phyloP scores from a whole-genome alignment of 2,329 filamentous ascomycete genomes.

The Sporothrix protearum region DNA sequence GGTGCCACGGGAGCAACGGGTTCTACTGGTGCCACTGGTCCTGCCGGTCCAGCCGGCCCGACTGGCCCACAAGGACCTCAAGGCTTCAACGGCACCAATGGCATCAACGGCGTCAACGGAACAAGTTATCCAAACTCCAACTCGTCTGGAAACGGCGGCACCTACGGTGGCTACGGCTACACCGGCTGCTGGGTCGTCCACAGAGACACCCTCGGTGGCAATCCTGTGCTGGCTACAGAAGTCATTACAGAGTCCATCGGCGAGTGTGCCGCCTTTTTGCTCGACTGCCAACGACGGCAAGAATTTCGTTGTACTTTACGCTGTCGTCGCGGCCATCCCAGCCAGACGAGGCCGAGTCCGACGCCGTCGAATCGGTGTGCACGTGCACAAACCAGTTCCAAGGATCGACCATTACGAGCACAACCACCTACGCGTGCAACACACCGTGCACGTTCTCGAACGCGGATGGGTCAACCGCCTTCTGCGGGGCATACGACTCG shows the following conservation, averaged over 20 bases:
- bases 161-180: slow-evolving; percentile 10
- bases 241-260: slow-evolving; percentile 24
- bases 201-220: slow-evolving; percentile 8
- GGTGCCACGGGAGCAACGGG: no score
- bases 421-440: slow-evolving; percentile 18
- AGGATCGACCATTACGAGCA: slow-evolving; percentile 19
- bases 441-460: slow-evolving; percentile 21
- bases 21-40: not conserved
- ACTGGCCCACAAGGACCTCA: not conserved
- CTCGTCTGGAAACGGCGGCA: not conserved
- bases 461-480: slow-evolving; percentile 14
- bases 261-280: slow-evolving; percentile 24
- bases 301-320: slow-evolving; percentile 22
- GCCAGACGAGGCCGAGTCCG: not conserved
- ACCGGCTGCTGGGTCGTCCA: slow-evolving; percentile 23
- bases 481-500: slow-evolving; percentile 12
- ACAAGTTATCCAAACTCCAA: not conserved
- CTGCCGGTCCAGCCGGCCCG: not conserved
- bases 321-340: slow-evolving; percentile 20
- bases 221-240: slow-evolving; percentile 20
- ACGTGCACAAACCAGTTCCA: slow-evolving; percentile 23
- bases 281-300: slow-evolving; percentile 13
- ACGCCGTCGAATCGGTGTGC: slow-evolving; percentile 21
- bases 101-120: not conserved
- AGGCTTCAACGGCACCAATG: not conserved